Evolutionary conservation across 306 rosid genomes (phyloP).

Genomic region (Vachellia pachyceras): DNA sequence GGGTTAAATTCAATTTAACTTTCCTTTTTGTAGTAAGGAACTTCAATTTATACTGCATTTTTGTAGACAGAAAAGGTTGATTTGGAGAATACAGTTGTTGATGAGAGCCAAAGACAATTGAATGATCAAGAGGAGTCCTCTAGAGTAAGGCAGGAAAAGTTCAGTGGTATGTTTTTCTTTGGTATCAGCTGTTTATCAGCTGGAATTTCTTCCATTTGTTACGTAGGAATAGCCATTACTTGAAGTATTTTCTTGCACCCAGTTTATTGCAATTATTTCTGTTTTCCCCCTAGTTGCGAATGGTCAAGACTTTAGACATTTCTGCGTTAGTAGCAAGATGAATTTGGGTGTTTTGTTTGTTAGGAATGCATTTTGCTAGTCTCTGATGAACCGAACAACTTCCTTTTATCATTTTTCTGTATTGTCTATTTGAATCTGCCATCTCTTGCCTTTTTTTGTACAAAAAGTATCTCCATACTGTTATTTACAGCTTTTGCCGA

Average conservation of each 20-base stretch:
- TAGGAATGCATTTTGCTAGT: conserved; percentile 16
- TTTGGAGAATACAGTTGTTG: conserved; percentile 98
- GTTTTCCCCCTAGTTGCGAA: not conserved
- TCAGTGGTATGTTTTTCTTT: conserved; percentile 66
- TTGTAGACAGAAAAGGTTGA: conserved; percentile 99
- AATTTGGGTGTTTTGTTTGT: conserved; percentile 22
- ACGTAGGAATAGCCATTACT: not conserved
- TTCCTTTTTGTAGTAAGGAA: conserved; percentile 38
- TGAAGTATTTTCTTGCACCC: conserved; percentile 3
- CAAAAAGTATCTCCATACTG: conserved; percentile 4
- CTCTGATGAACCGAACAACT: conserved; percentile 15
- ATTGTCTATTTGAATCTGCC: not conserved
- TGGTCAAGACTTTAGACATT: not conserved
- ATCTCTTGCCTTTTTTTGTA: not conserved
- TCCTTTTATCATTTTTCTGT: not conserved
- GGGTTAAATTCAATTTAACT: not conserved
- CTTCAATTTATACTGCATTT: conserved; percentile 41
- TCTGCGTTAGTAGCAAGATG: conserved; percentile 32
- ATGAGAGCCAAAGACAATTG: conserved; percentile 94
- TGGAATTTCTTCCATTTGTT: conserved; percentile 16
- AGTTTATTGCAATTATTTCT: conserved; percentile 25
- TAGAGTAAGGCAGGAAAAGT: conserved; percentile 69
- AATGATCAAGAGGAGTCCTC: conserved; percentile 71
- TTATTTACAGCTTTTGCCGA: conserved; percentile 8
- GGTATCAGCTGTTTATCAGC: conserved; percentile 20